Evolutionary conservation across 179 eudicot species (phyloP), one percentile per base, ranked within the genome.

Genomic region (Vitellaria paradoxa): DNA sequence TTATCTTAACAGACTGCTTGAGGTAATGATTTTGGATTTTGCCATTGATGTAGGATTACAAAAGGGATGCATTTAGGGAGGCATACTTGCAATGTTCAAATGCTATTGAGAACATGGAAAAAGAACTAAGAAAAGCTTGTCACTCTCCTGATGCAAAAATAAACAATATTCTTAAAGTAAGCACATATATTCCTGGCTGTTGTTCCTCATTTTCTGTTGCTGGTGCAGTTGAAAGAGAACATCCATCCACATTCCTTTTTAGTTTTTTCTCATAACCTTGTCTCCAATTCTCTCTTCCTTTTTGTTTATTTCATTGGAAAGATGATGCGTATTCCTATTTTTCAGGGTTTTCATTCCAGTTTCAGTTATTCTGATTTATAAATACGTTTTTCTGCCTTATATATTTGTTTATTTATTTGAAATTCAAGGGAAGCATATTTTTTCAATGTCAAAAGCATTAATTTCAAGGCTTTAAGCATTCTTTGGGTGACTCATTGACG

Each of bases 61-160:
- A 92, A 85, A 89, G 84, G 72, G 90, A 84, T 81, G 94, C 91
- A 74, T 96, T 81, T 76, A 84, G 90, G 89, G 97, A 96, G 84
- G 99, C 99, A 53, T 90, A 90, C 78, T 76, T 88, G 80, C 86
- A 87, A 67, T 96, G 98, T 81, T 79, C 93, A 74, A 87, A 84
- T 80, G 84, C 92, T 56, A 88, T 92, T 68, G 93, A 90, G 79
- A 89, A 64, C 79, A 96, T 96, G 99, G 99, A 93, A 66, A 93
- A 80, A 88, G 93, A 86, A 77, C 86, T 93, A 72, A 88, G 98
- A 83, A 59, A 81, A 55, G 99, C 97, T 73, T 93, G 97, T 53
- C 92, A 88, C 84, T 84, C 91, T 75, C 76, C 94, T 72, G 90
- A 87, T 84, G 96, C 97, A 80, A 96, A 91, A 73, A 68, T 93